Conservation (phyloP, 2,329 filamentous ascomycete genomes). For the Paecilomyces variotii region DNA sequence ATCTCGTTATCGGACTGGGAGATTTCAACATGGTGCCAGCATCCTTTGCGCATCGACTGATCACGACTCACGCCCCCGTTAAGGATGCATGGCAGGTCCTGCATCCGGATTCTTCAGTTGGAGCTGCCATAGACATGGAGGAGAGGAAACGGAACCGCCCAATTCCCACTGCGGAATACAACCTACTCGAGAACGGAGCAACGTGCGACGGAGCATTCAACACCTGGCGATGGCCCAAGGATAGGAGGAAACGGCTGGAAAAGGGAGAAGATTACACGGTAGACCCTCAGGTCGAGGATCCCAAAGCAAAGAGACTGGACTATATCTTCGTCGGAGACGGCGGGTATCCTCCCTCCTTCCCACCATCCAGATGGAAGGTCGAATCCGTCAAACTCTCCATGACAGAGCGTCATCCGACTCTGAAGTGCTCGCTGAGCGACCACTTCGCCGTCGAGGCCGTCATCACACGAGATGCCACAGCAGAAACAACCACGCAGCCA, state of each 20-base stretch:
- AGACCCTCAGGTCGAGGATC: slow-evolving; percentile 59
- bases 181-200: slow-evolving; percentile 70
- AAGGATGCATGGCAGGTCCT: slow-evolving; percentile 77
- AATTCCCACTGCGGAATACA: slow-evolving; percentile 68
- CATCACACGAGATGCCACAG: slow-evolving; percentile 43
- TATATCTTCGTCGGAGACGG: slow-evolving; percentile 78
- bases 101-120: slow-evolving; percentile 76
- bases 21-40: slow-evolving; percentile 96
- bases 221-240: slow-evolving; percentile 84
- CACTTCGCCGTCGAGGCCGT: slow-evolving; percentile 88
- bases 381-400: slow-evolving; percentile 66
- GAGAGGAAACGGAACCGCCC: slow-evolving; percentile 60
- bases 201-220: slow-evolving; percentile 83
- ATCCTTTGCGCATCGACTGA: slow-evolving; percentile 73
- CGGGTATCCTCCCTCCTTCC: slow-evolving; percentile 22
- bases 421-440: slow-evolving; percentile 83
- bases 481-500: slow-evolving; percentile 3
- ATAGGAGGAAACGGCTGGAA: slow-evolving; percentile 58
- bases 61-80: slow-evolving; percentile 69
- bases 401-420: slow-evolving; percentile 68
- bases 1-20: slow-evolving; percentile 76
- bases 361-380: slow-evolving; percentile 56
- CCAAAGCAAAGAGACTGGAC: slow-evolving; percentile 76
- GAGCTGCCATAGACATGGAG: slow-evolving; percentile 57
- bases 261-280: slow-evolving; percentile 58